Evolutionary conservation across 106 monocot species (phyloP), one percentile per base, ranked within the genome.

Genomic region (Phalaenopsis equestris): DNA sequence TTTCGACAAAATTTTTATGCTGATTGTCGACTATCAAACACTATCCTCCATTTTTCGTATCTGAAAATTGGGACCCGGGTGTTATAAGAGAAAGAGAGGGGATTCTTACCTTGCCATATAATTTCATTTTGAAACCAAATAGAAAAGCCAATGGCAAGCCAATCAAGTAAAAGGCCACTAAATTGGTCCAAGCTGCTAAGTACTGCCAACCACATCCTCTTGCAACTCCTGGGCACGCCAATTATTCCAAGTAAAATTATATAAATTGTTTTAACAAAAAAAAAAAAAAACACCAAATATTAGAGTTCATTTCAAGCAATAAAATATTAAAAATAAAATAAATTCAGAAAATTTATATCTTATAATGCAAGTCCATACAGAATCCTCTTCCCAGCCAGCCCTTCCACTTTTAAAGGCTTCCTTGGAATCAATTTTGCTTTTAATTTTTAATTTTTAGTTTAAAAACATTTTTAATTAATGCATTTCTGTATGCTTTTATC

Each of bases 191-290:
- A 42, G 93, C 96, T 41, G 93, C 93, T 75, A 96, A 80, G 77
- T 93, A 90, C 80, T 96, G 93, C 93, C 90, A 96, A 56, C 96
- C 93, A 81, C 93, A 91, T 43, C 96, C 96, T 84, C 96, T 93
- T 24, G 96, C 64, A n/a, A 93, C 96, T 47, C 96, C 91, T 91
- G 18, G 5, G 42, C 6, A 47, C 24, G 24, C 37, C 16, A 74
- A 45, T 42, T 2, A 38, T 38, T 36, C 3, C 38, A 72, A 15
- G 72, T 14, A 72, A 16, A 12, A 4, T 12, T 4, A 41, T 14
- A 41, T 41, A 39, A 72, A 41, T 7, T 38, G 39, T 8, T 24
- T 23, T 9, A 10, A 23, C 6, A 24, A 14, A 65, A 65, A 65
- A 6, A 24, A 14, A 65, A 65, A 65, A 6, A 65, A 24, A 8